These are phyloP conservation scores for Penicillium verrucosum DNA, from an alignment of 2,329 filamentous ascomycete genomes.

Conservation along the genomic window DNA sequence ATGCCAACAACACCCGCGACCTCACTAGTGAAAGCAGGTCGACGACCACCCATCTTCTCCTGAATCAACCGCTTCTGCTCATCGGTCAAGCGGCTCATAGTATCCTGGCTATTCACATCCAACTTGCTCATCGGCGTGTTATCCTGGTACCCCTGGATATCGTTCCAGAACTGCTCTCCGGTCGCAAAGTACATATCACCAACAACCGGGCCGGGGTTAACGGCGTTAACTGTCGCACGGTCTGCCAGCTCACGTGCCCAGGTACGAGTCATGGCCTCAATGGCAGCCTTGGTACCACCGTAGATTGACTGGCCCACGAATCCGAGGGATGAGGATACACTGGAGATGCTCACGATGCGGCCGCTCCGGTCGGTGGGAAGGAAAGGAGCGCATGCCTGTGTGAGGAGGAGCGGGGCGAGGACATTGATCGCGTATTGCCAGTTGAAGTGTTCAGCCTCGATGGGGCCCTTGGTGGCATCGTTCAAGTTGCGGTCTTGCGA, in stretches of 20 bases:
- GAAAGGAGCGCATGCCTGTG: conserved; percentile 68
- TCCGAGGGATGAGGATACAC: conserved; percentile 57
- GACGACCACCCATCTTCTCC: conserved; percentile 54
- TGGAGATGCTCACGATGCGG: conserved; percentile 61
- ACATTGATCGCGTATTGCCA: conserved; percentile 77
- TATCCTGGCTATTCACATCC: conserved; percentile 53
- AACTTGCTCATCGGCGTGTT: conserved; percentile 63
- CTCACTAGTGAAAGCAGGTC: conserved; percentile 65
- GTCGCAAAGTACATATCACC: conserved; percentile 64
- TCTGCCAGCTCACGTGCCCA: conserved; percentile 64
- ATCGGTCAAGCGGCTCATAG: conserved; percentile 55
- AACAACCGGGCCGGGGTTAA: conserved; percentile 64
- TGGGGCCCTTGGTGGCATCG: conserved; percentile 57
- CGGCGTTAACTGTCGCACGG: conserved; percentile 61
- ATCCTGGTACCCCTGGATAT: conserved; percentile 60
- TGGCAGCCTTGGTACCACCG: conserved; percentile 63
- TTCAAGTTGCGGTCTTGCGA: conserved; percentile 56
- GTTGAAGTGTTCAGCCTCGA: conserved; percentile 64
- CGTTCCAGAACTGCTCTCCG: conserved; percentile 55
- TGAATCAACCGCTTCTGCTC: conserved; percentile 63
- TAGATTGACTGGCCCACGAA: conserved; percentile 60
- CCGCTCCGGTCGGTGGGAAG: conserved; percentile 67
- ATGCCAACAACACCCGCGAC: conserved; percentile 74
- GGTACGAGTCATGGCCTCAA: conserved; percentile 67
- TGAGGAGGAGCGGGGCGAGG: conserved; percentile 71